A percentile compares a stretch with the other conserved stretches of the same genome.
Conservation (phyloP, 345 rosid genomes). For the Sonneratia caseolaris region DNA sequence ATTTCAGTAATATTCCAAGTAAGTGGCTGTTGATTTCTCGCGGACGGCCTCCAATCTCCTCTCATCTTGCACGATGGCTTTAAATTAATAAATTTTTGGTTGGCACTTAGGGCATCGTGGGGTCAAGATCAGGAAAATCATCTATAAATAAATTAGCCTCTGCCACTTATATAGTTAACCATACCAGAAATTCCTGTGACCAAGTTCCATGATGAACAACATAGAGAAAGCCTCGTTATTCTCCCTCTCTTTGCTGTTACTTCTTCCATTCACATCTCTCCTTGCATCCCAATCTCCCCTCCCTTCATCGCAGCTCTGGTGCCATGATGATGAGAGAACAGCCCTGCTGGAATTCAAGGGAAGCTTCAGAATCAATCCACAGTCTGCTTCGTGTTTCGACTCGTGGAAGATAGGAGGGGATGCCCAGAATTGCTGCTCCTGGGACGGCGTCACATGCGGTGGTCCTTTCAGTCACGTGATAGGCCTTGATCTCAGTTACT, state of each 20-base stretch:
- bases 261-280: not conserved
- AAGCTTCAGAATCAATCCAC: not conserved
- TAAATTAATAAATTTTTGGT: too few species aligned
- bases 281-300: not conserved
- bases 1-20: too few species aligned
- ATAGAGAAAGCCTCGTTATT: not conserved
- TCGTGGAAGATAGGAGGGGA: not conserved
- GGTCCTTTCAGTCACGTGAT: not conserved
- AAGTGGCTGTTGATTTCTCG: too few species aligned
- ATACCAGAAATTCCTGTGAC: too few species aligned
- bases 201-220: too few species aligned
- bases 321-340: not conserved
- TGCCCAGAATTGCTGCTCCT: not conserved
- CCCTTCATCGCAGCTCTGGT: not conserved
- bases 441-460: slow-evolving; percentile 5
- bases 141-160: too few species aligned
- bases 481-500: not conserved
- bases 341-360: not conserved
- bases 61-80: too few species aligned
- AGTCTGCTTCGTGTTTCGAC: not conserved
- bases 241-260: not conserved
- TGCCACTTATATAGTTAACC: too few species aligned
- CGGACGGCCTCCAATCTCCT: too few species aligned
- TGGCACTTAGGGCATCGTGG: too few species aligned
- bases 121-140: too few species aligned